phyloP scores from a whole-genome alignment of 208 protist genomes.

The Trichomonas tenax region DNA sequence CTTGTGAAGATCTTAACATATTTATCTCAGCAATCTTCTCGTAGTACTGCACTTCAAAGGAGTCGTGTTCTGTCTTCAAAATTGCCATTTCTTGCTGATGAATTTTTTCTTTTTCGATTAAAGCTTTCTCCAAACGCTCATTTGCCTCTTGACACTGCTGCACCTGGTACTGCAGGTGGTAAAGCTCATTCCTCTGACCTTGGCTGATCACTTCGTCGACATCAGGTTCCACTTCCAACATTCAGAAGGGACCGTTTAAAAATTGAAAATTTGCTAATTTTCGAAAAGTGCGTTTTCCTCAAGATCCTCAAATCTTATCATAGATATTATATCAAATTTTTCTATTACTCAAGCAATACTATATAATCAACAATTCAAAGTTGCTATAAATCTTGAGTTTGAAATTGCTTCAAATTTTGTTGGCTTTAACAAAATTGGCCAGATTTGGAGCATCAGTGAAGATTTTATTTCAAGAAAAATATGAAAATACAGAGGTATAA shows the following conservation, averaged over 20 bases:
- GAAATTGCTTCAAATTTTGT: too few species aligned
- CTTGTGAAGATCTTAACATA: not conserved
- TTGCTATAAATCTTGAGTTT: too few species aligned
- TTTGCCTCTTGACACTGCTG: not conserved
- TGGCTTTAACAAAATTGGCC: too few species aligned
- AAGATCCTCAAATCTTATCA: too few species aligned
- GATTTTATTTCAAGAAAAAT: too few species aligned
- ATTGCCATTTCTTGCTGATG: not conserved
- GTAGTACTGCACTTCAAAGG: not conserved
- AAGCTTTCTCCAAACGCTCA: not conserved
- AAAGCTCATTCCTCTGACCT: not conserved
- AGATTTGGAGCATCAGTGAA: too few species aligned
- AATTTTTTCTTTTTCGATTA: not conserved
- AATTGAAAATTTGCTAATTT: too few species aligned
- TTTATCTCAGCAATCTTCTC: not conserved
- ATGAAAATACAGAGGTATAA: too few species aligned
- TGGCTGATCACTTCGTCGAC: not conserved
- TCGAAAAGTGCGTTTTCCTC: too few species aligned
- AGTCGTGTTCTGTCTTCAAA: not conserved
- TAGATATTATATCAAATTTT: too few species aligned
- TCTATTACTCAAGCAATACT: too few species aligned
- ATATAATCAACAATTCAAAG: too few species aligned
- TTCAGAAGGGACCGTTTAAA: not conserved
- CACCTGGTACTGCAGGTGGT: not conserved
- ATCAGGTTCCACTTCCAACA: not conserved